Base-by-base conservation (phyloP, 2,329 filamentous ascomycete species). In the Nannizzia gypsea region DNA sequence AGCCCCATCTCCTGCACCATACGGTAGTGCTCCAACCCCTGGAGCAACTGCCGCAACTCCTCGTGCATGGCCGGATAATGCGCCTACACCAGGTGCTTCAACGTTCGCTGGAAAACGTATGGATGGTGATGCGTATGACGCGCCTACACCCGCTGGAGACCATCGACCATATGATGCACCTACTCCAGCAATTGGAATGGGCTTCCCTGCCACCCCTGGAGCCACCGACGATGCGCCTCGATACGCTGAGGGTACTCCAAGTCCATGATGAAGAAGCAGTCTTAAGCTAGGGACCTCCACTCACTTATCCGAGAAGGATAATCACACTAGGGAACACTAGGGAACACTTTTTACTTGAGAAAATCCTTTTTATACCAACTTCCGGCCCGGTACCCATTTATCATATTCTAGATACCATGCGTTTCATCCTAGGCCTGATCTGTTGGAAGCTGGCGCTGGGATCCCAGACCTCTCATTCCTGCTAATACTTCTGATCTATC, bases 1-100 rank as follows among this genome's bases (percentile, higher is more conserved):
- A 5, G 86, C 85, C 1, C 84, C 85, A 1, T 88, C 85, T 0
- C 85, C 85, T 1, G 84, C 83, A 73, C 54, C 81, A 76, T 60
- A 74, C 54, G 70, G 67, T 13, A 64, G 66, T 38, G 87, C 86
- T 15, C 86, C 86, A 0, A 90, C 87, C 0, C 87, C 87, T 0
- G 85, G 83, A 26, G 85, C 83, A 0, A 83, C 80, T 56, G 83
- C 82, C n/a, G 76, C 79, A 9, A 81, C 79, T 55, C 78, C 69
- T 65, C 76, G 66, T 24, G 70, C 66, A n/a, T 76, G 73, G 73
- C 74, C 75, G 13, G 72, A 77, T 50, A 73, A 67, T 60, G 74
- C 75, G 4, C 74, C 76, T 8, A 77, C 76, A 0, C 77, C 78
- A 11, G 76, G 74, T 26, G 76, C 76, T 36, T 73, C 73, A 22